phyloP scores from a whole-genome alignment of 2,329 filamentous ascomycete genomes.

The Fusarium verrucosum region DNA sequence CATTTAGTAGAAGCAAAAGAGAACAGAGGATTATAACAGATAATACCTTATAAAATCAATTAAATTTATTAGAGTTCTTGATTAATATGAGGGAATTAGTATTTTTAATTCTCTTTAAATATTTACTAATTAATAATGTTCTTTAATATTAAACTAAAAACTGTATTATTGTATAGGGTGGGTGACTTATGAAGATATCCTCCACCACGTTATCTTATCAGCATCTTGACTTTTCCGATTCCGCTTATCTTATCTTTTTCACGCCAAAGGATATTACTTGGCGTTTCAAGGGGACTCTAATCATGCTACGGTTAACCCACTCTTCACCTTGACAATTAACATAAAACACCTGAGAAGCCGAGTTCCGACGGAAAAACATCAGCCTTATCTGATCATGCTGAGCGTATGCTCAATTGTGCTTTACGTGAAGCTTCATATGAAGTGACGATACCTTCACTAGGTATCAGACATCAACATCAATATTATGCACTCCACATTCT shows the following conservation, averaged over 20 bases:
- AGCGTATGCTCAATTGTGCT: too few relatives aligned
- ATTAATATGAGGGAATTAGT: too few relatives aligned
- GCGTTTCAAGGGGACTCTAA: constrained; percentile 2
- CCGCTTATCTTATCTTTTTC: neutral
- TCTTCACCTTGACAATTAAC: neutral
- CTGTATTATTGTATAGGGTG: neutral
- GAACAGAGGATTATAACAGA: too few relatives aligned
- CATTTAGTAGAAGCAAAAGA: too few relatives aligned
- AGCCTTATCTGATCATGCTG: neutral
- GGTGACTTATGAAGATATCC: too few relatives aligned
- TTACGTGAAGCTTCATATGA: neutral
- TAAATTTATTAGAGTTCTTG: too few relatives aligned
- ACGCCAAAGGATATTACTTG: constrained; percentile 3
- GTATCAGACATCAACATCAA: too few relatives aligned
- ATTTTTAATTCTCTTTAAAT: too few relatives aligned
- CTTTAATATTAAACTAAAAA: neutral
- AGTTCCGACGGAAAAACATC: constrained; percentile 4
- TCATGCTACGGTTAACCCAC: neutral
- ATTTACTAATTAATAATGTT: neutral
- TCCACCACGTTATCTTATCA: neutral
- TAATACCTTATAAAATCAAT: too few relatives aligned
- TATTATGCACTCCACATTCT: neutral
- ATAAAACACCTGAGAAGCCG: neutral
- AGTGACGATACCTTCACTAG: neutral
- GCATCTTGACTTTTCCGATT: neutral